Evolutionary conservation across 2,329 filamentous ascomycete genomes (phyloP), one percentile per base, ranked within the genome.

Genomic region (Aquanectria penicillioides): DNA sequence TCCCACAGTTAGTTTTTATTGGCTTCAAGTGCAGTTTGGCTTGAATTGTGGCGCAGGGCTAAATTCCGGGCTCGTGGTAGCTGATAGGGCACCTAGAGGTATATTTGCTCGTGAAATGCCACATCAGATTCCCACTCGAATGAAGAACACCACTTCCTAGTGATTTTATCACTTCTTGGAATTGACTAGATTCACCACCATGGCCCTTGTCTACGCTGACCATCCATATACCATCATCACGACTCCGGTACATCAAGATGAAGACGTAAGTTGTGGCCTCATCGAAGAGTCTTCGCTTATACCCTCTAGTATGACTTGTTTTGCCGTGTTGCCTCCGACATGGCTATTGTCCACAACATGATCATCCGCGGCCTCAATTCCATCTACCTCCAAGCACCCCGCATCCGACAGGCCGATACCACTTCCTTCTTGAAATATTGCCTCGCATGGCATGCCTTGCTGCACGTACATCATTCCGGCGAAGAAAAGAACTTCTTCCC

Each of bases 401-500:
- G 75, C 57, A 61, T 78, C 36, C 59, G 69, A n/a, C 44, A 62
- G 1, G 48, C 66, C 9, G 74, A 78, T n/a, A 56, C 60, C 6
- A 54, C 59, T 2, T 46, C 59, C 4, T 74, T 76, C 47, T 31
- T 69, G 5, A 47, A 65, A 17, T 78, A 74, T 61, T 68, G 68
- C 3, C 18, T 56, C 0, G 55, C 65, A 34, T 75, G 75, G 63
- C 54, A 69, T 43, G 59, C 48, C 2, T 48, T 71, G 1, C 17
- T 78, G 4, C 64, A 74, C 36, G 51, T 69, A 6, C 77, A 80
- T 49, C 77, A 80, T 57, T 51, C 62, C 6, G 64, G 64, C n/a
- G 77, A 79, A 55, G 77, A 80, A 55, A 61, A 57, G 2, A 31
- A 68, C 23, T 71, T 76, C 44, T 79, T 79, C 61, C 72, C 74